Evolutionary conservation across 495 filamentous ascomycete genomes (phyloP).

Genomic region (Ramalina intermedia): DNA sequence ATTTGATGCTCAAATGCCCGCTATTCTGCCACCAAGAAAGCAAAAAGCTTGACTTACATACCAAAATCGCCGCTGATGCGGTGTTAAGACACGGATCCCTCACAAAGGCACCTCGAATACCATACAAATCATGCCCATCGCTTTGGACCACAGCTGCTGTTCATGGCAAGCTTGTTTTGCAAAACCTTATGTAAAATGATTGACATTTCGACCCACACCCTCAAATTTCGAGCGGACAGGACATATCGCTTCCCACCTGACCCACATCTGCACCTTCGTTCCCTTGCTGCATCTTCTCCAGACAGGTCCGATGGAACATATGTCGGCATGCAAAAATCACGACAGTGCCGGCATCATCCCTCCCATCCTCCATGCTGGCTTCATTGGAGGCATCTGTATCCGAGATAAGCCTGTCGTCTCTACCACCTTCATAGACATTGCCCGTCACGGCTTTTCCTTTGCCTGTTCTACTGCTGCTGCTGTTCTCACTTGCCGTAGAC

Average conservation of each 20-base stretch:
- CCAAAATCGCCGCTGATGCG: too few relatives aligned
- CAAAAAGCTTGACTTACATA: too few relatives aligned
- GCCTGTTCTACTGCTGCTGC: not conserved
- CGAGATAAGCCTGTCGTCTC: not conserved
- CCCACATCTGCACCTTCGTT: slow-evolving; percentile 3
- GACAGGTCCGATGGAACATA: slow-evolving; percentile 36
- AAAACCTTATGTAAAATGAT: too few relatives aligned
- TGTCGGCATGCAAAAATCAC: slow-evolving; percentile 43
- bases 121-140: too few relatives aligned
- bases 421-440: not conserved
- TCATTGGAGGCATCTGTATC: not conserved
- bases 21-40: too few relatives aligned
- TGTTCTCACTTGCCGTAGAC: too few relatives aligned
- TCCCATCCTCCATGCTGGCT: not conserved
- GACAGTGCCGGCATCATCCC: slow-evolving; percentile 19
- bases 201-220: too few relatives aligned
- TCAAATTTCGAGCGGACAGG: not conserved
- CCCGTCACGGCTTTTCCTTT: slow-evolving; percentile 9
- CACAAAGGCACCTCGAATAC: too few relatives aligned
- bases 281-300: slow-evolving; percentile 19
- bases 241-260: not conserved
- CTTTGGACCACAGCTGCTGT: too few relatives aligned
- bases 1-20: too few relatives aligned
- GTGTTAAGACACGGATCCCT: too few relatives aligned
- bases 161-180: too few relatives aligned